Base-by-base conservation (phyloP, 2,329 filamentous ascomycete genomes). In the Plectosphaerella sp. region DNA sequence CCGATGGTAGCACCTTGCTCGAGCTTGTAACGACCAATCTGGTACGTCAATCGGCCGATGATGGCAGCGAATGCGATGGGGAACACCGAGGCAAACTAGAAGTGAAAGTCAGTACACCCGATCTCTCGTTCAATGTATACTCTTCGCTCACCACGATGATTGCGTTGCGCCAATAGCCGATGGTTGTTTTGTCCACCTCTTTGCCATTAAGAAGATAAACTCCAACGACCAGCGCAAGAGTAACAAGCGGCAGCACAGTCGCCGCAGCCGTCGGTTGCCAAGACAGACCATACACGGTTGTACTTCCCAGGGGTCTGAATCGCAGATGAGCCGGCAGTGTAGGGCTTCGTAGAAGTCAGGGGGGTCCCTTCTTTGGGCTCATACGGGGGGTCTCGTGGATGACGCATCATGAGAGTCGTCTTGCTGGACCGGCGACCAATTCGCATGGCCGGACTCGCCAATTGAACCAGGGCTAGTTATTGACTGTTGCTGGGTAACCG, bases 61-160 rank as follows among this genome's bases (percentile, higher is more conserved):
- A 65, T 57, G 3, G 60, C 58, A 2, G 62, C 63, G 41, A 67
- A 68, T 3, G 61, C 51, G 8, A 68, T 60, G 28, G 64, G 63
- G 39, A 67, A 68, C 2, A 66, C 16, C 3, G 62, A 64, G 1
- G 58, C 50, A 12, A 55, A 49, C 47, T 39, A 4, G 14, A 14
- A 39, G 22, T 7, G 3, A 12, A 15, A 14, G 16, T 39, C 37
- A n/a, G 37, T 5, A 22, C 22, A 22, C 22, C 22, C 3, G 22
- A 37, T n/a, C 15, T 4, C 35, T 37, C 15, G 35, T 37, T 8
- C 35, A 37, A n/a, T n/a, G n/a, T n/a, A n/a, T n/a, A n/a, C n/a
- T n/a, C n/a, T n/a, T n/a, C n/a, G n/a, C 36, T 39, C 36, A 39
- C 36, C 36, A 39, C 36, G 11, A 39, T 39, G 36, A 39, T 39